Conservation (phyloP, 176 grass and related monocot species). For the Aegilops sharonensis region DNA sequence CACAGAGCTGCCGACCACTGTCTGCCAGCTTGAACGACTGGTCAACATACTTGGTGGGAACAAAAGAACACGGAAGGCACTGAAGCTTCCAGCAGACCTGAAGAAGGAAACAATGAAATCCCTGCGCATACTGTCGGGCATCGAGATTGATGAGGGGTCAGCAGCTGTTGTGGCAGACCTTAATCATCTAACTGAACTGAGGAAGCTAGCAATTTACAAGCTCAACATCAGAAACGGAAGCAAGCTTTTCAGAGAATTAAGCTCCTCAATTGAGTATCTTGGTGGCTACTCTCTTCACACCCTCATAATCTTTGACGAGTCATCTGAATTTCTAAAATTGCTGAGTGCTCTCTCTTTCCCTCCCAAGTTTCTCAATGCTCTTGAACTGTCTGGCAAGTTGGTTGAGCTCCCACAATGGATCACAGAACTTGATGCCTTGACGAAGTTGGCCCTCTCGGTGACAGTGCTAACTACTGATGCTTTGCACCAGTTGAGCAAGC, state of each 20-base stretch:
- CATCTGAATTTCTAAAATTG: background rate
- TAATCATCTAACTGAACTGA: background rate
- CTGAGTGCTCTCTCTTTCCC: background rate
- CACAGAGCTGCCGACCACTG: background rate
- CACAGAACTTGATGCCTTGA: background rate
- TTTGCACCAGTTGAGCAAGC: background rate
- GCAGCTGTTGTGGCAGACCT: background rate
- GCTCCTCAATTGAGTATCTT: background rate
- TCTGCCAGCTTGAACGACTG: background rate
- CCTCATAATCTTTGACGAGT: background rate
- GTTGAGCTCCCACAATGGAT: background rate
- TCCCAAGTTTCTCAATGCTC: constrained; percentile 1
- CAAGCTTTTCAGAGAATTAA: background rate
- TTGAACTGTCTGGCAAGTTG: background rate
- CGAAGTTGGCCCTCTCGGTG: background rate
- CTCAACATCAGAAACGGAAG: background rate
- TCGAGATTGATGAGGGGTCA: background rate
- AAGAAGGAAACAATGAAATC: background rate
- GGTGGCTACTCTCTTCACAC: background rate
- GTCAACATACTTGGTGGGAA: too few relatives aligned
- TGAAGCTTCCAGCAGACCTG: background rate
- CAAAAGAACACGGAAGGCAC: too few relatives aligned
- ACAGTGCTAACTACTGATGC: background rate
- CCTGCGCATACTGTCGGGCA: background rate
- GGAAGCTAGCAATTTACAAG: background rate